Evolutionary conservation across 192 early-diverging fungal genomes (phyloP).

Genomic region (Coemansia sp.): DNA sequence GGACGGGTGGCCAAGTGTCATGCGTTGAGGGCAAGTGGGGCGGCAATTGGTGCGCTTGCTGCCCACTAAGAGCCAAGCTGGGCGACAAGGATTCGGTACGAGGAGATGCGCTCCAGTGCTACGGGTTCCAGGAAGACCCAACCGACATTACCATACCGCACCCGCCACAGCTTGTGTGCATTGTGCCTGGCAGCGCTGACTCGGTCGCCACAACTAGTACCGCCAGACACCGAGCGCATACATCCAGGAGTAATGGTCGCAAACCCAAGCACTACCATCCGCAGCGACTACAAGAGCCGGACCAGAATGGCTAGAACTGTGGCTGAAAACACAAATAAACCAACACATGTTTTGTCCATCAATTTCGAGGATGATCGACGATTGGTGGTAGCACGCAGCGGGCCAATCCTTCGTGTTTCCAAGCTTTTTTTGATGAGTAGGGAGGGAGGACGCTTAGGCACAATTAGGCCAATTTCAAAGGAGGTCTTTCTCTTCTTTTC

Average conservation of each 20-base stretch:
- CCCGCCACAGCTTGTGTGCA: slow-evolving; percentile 35
- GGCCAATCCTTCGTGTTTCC: background rate
- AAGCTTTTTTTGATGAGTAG: background rate
- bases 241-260: background rate
- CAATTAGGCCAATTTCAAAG: background rate
- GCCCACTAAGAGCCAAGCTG: slow-evolving; percentile 34
- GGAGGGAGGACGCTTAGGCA: background rate
- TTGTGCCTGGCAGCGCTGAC: slow-evolving; percentile 18
- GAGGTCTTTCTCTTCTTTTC: background rate
- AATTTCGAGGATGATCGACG: background rate
- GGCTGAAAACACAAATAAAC: background rate
- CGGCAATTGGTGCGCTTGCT: slow-evolving; percentile 53
- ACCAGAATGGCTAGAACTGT: background rate
- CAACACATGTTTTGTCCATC: background rate
- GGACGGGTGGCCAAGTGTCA: slow-evolving; percentile 7
- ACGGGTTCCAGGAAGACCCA: slow-evolving; percentile 44
- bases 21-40: slow-evolving; percentile 29
- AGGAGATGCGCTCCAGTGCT: slow-evolving; percentile 25
- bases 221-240: background rate
- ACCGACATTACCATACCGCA: slow-evolving; percentile 52
- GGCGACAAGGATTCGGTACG: background rate
- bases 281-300: background rate
- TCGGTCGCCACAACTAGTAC: background rate
- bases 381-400: background rate
- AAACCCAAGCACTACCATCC: background rate